Evolutionary conservation across 2,329 filamentous ascomycete genomes (phyloP).

Genomic region (Fusarium subglutinans): DNA sequence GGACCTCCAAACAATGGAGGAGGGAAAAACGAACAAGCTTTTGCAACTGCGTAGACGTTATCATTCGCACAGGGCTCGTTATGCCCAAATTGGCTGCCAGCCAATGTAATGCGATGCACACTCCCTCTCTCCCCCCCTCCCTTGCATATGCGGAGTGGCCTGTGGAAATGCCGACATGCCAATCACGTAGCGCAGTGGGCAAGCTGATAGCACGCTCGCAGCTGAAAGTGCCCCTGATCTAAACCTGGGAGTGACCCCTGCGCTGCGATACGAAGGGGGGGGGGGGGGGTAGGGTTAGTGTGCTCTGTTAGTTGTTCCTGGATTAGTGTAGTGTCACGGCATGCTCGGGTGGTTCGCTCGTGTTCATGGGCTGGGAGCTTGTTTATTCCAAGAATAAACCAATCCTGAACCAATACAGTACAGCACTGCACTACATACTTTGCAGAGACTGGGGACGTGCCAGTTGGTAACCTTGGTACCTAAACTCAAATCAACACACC

Average conservation of each 20-base stretch:
- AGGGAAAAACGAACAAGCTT: slow-evolving; percentile 18
- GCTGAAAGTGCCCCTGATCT: slow-evolving; percentile 36
- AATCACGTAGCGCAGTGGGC: slow-evolving; percentile 13
- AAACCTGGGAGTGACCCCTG: slow-evolving; percentile 11
- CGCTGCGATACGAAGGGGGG: slow-evolving; percentile 22
- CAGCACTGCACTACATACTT: slow-evolving; percentile 7
- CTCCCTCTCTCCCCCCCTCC: neutral
- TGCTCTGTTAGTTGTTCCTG: neutral
- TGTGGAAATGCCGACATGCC: slow-evolving; percentile 21
- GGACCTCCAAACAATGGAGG: neutral
- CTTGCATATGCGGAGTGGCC: slow-evolving; percentile 1
- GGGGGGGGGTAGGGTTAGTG: neutral
- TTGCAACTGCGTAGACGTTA: neutral
- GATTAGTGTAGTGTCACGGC: neutral
- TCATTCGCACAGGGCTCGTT: slow-evolving; percentile 14
- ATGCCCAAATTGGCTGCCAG: neutral
- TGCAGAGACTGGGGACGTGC: slow-evolving; percentile 11
- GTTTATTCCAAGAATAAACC: slow-evolving; percentile 24
- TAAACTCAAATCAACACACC: slow-evolving; percentile 25
- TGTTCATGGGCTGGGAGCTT: slow-evolving; percentile 2
- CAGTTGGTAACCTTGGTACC: too few species aligned
- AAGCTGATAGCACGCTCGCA: slow-evolving; percentile 20
- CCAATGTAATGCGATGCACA: neutral
- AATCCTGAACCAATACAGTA: neutral
- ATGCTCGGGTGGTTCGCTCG: slow-evolving; percentile 4